Percentiles rank a stretch among this genome's conserved stretches.
These are phyloP conservation scores for Drosera capensis DNA, from an alignment of 148 eudicot species.

Conservation along the genomic window DNA sequence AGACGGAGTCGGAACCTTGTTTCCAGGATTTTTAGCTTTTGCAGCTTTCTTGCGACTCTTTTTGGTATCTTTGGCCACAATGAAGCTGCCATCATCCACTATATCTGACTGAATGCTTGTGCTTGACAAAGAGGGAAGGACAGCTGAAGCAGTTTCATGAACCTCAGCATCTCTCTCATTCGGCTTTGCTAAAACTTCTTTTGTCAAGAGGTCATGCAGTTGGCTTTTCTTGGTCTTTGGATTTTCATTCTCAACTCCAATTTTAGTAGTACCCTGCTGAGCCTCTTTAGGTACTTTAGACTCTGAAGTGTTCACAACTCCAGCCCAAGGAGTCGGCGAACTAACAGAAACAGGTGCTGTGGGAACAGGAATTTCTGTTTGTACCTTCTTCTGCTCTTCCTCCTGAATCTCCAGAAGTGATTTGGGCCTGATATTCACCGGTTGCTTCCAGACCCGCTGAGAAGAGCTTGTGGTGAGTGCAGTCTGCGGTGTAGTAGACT, in stretches of 20 bases:
- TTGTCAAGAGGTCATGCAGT: conserved; percentile 66
- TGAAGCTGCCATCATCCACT: conserved; percentile 46
- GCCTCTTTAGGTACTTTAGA: conserved; percentile 21
- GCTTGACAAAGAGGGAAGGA: conserved; percentile 22
- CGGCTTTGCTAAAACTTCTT: conserved; percentile 32
- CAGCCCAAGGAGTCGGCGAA: conserved; percentile 69
- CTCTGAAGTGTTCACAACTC: conserved; percentile 34
- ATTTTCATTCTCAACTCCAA: conserved; percentile 18
- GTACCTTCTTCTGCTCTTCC: conserved; percentile 68
- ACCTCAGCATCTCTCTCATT: conserved; percentile 23
- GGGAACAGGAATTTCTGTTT: conserved; percentile 25
- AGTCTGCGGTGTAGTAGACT: conserved; percentile 10
- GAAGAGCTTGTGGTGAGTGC: conserved; percentile 14
- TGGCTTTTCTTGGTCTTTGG: conserved; percentile 51
- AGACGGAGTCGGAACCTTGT: conserved; percentile 28
- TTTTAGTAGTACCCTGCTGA: conserved; percentile 13
- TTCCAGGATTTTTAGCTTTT: conserved; percentile 52
- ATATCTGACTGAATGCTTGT: conserved; percentile 17
- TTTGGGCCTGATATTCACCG: conserved; percentile 77
- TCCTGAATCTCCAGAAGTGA: conserved; percentile 85
- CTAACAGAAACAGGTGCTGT: conserved; percentile 31
- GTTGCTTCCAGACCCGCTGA: conserved; percentile 81
- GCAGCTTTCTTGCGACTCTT: conserved; percentile 85
- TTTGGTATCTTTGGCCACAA: conserved; percentile 87
- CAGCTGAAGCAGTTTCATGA: conserved; percentile 14